Base-by-base conservation (phyloP, 164 flowering plant genomes). In the Cinnamomum chago region DNA sequence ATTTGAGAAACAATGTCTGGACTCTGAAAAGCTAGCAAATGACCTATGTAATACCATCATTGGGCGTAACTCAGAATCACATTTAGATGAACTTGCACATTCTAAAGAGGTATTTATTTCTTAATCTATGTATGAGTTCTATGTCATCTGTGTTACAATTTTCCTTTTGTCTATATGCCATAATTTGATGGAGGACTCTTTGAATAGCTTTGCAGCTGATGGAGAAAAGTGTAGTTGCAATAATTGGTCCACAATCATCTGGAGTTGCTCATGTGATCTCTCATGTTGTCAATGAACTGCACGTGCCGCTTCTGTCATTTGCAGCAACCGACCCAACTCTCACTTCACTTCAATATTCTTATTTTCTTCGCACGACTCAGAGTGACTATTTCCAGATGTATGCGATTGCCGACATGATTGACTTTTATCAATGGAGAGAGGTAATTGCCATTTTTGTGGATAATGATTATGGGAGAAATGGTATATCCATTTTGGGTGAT, bases 281-380 rank as follows among this genome's bases (percentile, higher is more conserved):
- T 6, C 90, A 90, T 65, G 85, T 90, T 27, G 86, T 81, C 17
- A 84, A 89, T 64, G 97, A 88, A 70, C 94, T 95, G 70, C 91
- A 90, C 28, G 87, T 92, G 15, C 99, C 99, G 23, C 88, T 92
- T 58, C 55, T 95, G 10, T 93, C 98, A 30, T 90, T 92, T 82
- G 91, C 79, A 15, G 95, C 99, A 28, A 93, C 98, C 27, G 97
- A 95, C 40, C 99, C 99, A 13, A 84, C 93, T 30, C 92, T 95
- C 23, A 79, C 97, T 47, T 76, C 99, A 1, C 77, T 90, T 30
- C 93, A 95, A 74, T 90, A 81, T 71, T 91, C 95, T 4, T 95
- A 84, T 79, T 90, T 93, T 72, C 77, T 95, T 51, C 89, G 98
- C 13, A 83, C 90, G 15, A 88, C 92, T 2, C 98, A 89, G 40